Percentiles rank a stretch among this genome's conserved stretches.
Evolutionary conservation across 306 rosid genomes (phyloP).

Genomic region (Coriaria nepalensis): DNA sequence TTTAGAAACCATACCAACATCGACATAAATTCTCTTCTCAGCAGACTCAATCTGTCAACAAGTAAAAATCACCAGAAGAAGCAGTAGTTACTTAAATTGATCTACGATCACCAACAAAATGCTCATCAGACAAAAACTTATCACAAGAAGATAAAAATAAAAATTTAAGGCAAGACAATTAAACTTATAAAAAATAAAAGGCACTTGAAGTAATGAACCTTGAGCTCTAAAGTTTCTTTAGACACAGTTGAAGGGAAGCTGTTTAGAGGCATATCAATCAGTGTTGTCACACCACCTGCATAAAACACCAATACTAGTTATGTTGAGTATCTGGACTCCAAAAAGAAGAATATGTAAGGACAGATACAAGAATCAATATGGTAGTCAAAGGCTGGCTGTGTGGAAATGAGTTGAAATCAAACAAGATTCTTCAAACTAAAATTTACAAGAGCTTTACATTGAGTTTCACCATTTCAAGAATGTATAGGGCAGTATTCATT

Average conservation of each 20-base stretch:
- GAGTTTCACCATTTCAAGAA: too few species aligned
- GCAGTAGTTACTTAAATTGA: conserved; percentile 2
- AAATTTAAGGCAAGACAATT: neutral
- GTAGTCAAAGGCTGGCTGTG: too few species aligned
- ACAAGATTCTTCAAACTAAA: too few species aligned
- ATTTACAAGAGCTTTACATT: too few species aligned
- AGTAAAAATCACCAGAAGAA: conserved; percentile 12
- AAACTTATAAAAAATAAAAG: neutral
- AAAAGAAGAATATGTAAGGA: neutral
- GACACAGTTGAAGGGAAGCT: conserved; percentile 75
- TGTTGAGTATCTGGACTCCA: conserved; percentile 7
- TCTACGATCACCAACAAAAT: neutral
- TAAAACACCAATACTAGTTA: conserved; percentile 17
- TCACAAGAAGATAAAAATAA: too few species aligned
- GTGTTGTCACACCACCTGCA: conserved; percentile 82
- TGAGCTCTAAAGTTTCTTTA: conserved; percentile 60
- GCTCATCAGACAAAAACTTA: too few species aligned
- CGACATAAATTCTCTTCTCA: conserved; percentile 54
- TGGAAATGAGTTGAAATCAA: too few species aligned
- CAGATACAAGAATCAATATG: neutral
- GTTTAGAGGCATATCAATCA: conserved; percentile 96
- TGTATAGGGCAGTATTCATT: too few species aligned
- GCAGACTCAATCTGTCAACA: conserved; percentile 56
- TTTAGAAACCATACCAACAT: conserved; percentile 54
- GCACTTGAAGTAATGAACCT: conserved; percentile 26